Conservation (phyloP, 768 basidiomycete genomes). For the Kwoniella newhampshirensis region DNA sequence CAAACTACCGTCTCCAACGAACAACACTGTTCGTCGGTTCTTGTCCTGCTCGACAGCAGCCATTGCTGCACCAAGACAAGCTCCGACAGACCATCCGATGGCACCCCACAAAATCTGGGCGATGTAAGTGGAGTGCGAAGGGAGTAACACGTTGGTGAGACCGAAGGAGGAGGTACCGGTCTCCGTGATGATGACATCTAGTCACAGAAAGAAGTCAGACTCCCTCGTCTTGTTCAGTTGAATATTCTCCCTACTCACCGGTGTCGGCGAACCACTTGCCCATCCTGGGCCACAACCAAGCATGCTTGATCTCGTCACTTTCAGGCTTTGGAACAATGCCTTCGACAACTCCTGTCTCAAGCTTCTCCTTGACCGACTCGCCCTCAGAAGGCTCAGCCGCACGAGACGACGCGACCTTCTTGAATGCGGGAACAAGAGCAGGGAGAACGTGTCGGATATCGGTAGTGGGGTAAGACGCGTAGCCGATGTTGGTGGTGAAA, state of each 20-base stretch:
- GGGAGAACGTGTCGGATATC: conserved; percentile 53
- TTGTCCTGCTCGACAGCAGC: conserved; percentile 68
- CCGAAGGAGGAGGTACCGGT: conserved; percentile 89
- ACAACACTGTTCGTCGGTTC: conserved; percentile 69
- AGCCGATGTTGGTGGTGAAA: conserved; percentile 46
- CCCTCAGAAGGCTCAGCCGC: conserved; percentile 23
- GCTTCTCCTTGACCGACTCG: conserved; percentile 35
- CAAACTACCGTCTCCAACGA: conserved; percentile 61
- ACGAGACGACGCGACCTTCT: conserved; percentile 24
- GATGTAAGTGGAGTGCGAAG: conserved; percentile 62
- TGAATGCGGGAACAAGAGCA: conserved; percentile 43
- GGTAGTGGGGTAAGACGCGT: conserved; percentile 49
- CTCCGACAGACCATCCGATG: conserved; percentile 84
- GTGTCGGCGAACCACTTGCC: conserved; percentile 67
- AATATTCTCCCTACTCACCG: conserved; percentile 55
- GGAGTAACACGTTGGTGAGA: conserved; percentile 74
- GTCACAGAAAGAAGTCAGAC: conserved; percentile 5
- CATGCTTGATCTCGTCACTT: conserved; percentile 64
- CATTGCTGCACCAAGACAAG: conserved; percentile 72
- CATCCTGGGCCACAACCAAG: conserved; percentile 80
- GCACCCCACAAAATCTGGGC: conserved; percentile 77
- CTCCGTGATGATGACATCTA: conserved; percentile 74
- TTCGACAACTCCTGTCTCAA: conserved; percentile 31
- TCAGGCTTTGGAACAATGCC: conserved; percentile 21
- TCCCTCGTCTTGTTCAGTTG: not conserved